These are phyloP conservation scores for Trametes polyzona DNA, from an alignment of 1,284 basidiomycete genomes.

Conservation along the genomic window DNA sequence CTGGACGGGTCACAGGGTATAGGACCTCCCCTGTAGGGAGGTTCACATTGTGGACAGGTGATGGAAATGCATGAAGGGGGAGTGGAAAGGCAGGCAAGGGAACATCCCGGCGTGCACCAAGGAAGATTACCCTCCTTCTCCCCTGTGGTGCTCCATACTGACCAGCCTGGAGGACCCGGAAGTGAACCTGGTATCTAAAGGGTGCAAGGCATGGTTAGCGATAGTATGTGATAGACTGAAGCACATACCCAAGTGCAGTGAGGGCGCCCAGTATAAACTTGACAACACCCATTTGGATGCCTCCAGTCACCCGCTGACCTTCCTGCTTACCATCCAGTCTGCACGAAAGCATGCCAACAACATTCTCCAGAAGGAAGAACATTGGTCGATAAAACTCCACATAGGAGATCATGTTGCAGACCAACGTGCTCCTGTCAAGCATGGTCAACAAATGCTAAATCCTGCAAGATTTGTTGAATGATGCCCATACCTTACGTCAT, in stretches of 20 bases:
- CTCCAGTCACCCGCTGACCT: conserved; percentile 32
- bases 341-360: conserved; percentile 57
- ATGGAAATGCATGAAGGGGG: conserved; percentile 58
- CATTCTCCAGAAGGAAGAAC: conserved; percentile 75
- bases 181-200: conserved; percentile 66
- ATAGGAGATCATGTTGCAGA: conserved; percentile 73
- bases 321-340: conserved; percentile 39
- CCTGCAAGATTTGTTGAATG: neutral
- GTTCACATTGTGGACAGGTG: conserved; percentile 34
- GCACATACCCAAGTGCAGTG: conserved; percentile 60
- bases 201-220: too few species aligned
- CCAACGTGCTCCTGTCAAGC: conserved; percentile 62
- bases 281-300: conserved; percentile 58
- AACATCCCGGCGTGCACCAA: conserved; percentile 59
- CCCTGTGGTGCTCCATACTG: conserved; percentile 73
- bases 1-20: conserved; percentile 19
- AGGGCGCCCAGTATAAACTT: conserved; percentile 65
- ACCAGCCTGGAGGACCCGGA: conserved; percentile 65
- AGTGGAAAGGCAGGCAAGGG: conserved; percentile 63
- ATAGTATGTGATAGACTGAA: too few species aligned
- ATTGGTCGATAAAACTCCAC: conserved; percentile 68
- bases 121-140: conserved; percentile 68
- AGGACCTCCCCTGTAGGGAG: conserved; percentile 43
- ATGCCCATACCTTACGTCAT: conserved; percentile 56
- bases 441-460: too few species aligned